phyloP scores from a whole-genome alignment of 2,329 filamentous ascomycete species.

The Fusarium sp. region DNA sequence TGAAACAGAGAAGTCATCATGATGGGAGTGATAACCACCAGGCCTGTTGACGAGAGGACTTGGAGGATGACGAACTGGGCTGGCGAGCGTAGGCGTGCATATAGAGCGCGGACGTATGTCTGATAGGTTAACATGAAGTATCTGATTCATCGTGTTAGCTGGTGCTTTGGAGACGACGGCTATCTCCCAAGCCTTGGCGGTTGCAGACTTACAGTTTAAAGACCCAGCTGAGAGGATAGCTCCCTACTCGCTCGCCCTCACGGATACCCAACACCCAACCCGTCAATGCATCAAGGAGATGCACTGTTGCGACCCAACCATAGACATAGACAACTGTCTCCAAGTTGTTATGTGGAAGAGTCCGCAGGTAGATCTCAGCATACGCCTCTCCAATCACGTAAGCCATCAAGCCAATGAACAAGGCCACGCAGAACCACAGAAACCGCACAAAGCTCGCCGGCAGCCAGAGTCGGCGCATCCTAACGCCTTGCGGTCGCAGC shows the following conservation, averaged over 20 bases:
- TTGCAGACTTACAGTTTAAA: conserved; percentile 67
- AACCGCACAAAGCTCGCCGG: conserved; percentile 73
- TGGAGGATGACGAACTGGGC: conserved; percentile 71
- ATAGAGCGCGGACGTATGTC: conserved; percentile 73
- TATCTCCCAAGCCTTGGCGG: no score
- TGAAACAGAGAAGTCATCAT: conserved; percentile 69
- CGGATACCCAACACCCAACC: conserved; percentile 72
- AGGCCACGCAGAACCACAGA: conserved; percentile 71
- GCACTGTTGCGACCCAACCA: conserved; percentile 72
- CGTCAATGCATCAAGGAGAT: conserved; percentile 68
- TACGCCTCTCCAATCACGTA: conserved; percentile 74
- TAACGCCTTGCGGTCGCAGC: conserved; percentile 46
- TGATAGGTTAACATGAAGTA: conserved; percentile 75
- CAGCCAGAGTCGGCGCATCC: conserved; percentile 63
- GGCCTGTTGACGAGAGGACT: conserved; percentile 66
- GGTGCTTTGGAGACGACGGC: not conserved
- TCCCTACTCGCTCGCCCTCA: conserved; percentile 71
- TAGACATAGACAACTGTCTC: conserved; percentile 75
- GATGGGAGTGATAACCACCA: conserved; percentile 69
- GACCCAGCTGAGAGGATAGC: conserved; percentile 74
- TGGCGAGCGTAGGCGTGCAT: conserved; percentile 71
- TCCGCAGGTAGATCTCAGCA: conserved; percentile 72
- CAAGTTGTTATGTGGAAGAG: conserved; percentile 69
- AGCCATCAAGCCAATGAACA: conserved; percentile 68
- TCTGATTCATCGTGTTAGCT: conserved; percentile 46